These are phyloP conservation scores for Malus fusca DNA, from an alignment of 306 rosid species.

Conservation along the genomic window DNA sequence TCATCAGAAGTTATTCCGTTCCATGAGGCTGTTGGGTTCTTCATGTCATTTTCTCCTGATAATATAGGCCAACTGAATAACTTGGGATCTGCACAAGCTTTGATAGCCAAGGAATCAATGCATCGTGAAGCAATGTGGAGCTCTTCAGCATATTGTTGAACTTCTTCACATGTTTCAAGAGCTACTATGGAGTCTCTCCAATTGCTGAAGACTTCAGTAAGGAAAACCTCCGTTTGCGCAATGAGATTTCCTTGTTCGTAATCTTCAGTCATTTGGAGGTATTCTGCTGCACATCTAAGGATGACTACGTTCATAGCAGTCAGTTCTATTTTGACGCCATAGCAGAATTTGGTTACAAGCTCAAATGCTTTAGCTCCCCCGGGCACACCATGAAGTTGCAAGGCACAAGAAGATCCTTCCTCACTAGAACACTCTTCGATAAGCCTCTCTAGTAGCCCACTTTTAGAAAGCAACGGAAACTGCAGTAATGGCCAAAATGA, in stretches of 20 bases:
- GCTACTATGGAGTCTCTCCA: conserved; percentile 67
- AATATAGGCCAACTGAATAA: conserved; percentile 44
- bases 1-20: conserved; percentile 41
- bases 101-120: conserved; percentile 71
- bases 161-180: conserved; percentile 65
- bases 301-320: conserved; percentile 54
- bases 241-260: conserved; percentile 64
- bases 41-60: conserved; percentile 19
- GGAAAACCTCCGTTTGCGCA: conserved; percentile 43
- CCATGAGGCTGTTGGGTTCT: conserved; percentile 33
- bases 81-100: conserved; percentile 59
- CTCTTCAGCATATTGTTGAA: conserved; percentile 53
- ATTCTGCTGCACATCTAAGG: conserved; percentile 79
- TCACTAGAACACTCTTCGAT: conserved; percentile 39
- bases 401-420: conserved; percentile 36
- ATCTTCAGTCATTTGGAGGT: conserved; percentile 66
- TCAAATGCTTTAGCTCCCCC: conserved; percentile 76
- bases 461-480: conserved; percentile 88
- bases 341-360: conserved; percentile 62
- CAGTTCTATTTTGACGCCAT: conserved; percentile 56
- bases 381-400: conserved; percentile 69
- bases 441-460: conserved; percentile 65
- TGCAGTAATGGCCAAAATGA: conserved; percentile 23
- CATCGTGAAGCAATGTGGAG: conserved; percentile 69
- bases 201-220: conserved; percentile 48